A percentile compares a stretch with the other conserved stretches of the same genome.
These are phyloP conservation scores for Fraxinus floribunda DNA, from an alignment of 305 asterid species.

Conservation along the genomic window DNA sequence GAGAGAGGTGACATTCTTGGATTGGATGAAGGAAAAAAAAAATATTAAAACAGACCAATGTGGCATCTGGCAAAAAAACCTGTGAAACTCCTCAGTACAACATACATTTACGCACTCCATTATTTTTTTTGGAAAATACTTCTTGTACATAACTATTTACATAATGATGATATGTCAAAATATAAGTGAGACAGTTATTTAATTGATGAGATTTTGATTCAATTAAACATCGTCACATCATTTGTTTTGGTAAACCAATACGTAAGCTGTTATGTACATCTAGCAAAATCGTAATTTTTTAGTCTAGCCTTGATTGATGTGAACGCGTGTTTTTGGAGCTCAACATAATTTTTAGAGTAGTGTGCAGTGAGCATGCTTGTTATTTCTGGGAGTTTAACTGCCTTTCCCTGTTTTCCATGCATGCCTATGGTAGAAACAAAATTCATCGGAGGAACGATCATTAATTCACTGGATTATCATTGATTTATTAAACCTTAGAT, in stretches of 20 bases:
- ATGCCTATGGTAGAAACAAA: not conserved
- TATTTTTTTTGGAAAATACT: not conserved
- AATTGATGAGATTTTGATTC: no score
- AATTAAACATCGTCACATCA: no score
- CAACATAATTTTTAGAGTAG: constrained; percentile 17
- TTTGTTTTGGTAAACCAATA: no score
- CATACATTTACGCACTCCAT: not conserved
- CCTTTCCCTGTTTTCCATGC: constrained; percentile 28
- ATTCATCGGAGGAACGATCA: not conserved
- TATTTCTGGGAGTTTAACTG: not conserved
- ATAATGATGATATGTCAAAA: no score
- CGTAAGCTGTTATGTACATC: no score
- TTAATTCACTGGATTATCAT: not conserved
- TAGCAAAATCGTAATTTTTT: no score
- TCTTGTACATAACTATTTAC: no score
- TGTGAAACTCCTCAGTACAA: not conserved
- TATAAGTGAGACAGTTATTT: no score
- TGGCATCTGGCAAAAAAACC: not conserved
- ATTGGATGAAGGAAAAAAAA: not conserved
- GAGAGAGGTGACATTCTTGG: not conserved
- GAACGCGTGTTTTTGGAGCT: not conserved
- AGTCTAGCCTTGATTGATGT: constrained; percentile 19
- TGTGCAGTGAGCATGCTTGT: constrained; percentile 22
- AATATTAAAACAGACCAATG: not conserved
- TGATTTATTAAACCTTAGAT: not conserved